Evolutionary conservation across 2,329 filamentous ascomycete genomes (phyloP).

Genomic region (Zasmidium angulare): DNA sequence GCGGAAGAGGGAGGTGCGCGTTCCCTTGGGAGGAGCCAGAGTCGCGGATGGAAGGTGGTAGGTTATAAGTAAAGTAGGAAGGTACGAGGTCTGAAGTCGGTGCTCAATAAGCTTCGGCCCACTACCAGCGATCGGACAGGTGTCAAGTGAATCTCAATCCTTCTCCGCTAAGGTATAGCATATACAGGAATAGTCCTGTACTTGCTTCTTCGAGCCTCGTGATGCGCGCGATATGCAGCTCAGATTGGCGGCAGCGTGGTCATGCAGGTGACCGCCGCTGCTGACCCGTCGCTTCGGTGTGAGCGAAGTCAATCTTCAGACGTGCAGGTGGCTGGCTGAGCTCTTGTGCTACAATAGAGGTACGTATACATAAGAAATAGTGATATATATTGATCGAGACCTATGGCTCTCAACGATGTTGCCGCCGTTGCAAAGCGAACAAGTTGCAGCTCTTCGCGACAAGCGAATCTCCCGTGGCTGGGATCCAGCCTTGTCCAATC

Average conservation of each 20-base stretch:
- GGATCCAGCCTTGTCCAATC: background rate
- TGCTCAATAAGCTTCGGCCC: background rate
- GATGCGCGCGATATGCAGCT: background rate
- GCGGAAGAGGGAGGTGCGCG: constrained; percentile 15
- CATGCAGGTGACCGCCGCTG: background rate
- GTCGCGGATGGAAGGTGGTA: no score
- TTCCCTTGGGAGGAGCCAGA: constrained; percentile 4
- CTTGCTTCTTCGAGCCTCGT: background rate
- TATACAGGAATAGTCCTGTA: background rate
- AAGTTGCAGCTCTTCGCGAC: background rate
- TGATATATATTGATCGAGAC: no score
- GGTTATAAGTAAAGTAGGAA: no score
- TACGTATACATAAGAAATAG: background rate
- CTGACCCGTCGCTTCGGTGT: background rate
- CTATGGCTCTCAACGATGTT: no score
- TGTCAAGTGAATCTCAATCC: background rate
- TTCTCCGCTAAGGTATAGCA: no score
- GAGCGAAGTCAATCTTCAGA: background rate
- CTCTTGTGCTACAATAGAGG: no score
- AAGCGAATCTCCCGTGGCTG: background rate
- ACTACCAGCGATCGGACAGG: background rate
- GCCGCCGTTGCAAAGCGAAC: no score
- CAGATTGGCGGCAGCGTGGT: background rate
- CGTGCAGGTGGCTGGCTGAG: background rate
- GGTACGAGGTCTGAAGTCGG: background rate